Evolutionary conservation across 345 rosid species (phyloP).

Genomic region (Melaleuca alternifolia): DNA sequence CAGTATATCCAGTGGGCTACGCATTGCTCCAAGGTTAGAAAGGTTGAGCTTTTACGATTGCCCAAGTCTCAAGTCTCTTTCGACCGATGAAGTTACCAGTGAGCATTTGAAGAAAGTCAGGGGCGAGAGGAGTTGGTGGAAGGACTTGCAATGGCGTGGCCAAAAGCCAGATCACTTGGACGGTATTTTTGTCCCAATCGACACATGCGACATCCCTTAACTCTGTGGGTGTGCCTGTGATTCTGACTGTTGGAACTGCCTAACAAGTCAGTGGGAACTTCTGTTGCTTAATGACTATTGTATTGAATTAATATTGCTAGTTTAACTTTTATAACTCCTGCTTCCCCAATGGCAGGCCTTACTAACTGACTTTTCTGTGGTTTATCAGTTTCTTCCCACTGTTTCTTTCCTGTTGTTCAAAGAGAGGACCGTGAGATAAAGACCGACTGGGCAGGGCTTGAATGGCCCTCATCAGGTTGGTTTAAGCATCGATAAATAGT

Average conservation of each 20-base stretch:
- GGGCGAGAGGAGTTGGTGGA: not conserved
- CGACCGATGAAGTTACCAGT: not conserved
- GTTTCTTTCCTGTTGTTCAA: not conserved
- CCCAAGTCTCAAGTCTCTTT: not conserved
- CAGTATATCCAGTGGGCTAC: not conserved
- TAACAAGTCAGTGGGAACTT: not conserved
- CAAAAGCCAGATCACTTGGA: not conserved
- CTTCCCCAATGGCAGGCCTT: not conserved
- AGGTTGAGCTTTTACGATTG: not conserved
- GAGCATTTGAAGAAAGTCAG: not conserved
- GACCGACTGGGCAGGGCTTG: not conserved
- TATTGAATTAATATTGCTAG: not conserved
- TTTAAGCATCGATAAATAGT: not conserved
- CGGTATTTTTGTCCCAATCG: not conserved
- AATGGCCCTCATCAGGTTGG: not conserved
- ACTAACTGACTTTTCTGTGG: not conserved
- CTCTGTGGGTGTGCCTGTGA: not conserved
- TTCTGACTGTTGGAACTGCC: not conserved
- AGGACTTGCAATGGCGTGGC: not conserved
- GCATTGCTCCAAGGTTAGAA: not conserved
- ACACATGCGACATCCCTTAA: not conserved
- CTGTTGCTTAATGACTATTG: not conserved
- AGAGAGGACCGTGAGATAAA: not conserved
- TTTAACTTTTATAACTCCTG: not conserved
- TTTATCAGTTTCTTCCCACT: not conserved